Evolutionary conservation across 1,284 basidiomycete genomes (phyloP).

Genomic region (Xanthoconium separans): DNA sequence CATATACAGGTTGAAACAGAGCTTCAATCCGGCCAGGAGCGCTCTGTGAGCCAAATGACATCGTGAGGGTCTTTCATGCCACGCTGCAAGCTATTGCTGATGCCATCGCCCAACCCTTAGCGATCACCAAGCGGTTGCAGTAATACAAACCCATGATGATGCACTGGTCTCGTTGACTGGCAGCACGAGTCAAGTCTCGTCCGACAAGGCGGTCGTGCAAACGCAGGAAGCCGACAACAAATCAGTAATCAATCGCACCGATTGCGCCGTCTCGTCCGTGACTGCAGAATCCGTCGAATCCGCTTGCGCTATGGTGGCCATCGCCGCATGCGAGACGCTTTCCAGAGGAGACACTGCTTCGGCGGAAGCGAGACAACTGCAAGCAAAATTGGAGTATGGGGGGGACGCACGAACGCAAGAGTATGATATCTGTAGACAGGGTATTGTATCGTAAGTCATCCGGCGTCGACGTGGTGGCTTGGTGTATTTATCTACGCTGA

Average conservation of each 20-base stretch:
- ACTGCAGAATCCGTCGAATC: background rate
- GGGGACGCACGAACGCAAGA: background rate
- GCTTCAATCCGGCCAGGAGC: background rate
- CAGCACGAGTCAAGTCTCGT: background rate
- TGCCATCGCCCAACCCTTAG: background rate
- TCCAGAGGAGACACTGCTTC: background rate
- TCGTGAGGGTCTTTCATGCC: slow-evolving; percentile 2
- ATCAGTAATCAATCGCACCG: background rate
- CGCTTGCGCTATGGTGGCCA: background rate
- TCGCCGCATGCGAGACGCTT: background rate
- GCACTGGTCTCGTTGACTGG: background rate
- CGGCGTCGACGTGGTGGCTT: too few relatives aligned
- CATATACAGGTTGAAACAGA: background rate
- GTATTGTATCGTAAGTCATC: slow-evolving; percentile 6
- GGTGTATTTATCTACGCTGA: background rate
- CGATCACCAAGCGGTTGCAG: background rate
- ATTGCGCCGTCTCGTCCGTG: background rate
- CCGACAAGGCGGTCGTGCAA: background rate
- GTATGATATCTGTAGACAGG: background rate
- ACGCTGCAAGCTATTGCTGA: background rate
- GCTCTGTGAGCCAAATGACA: background rate
- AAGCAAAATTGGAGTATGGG: background rate
- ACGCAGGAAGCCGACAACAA: background rate
- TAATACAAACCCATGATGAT: background rate
- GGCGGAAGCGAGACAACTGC: background rate